Evolutionary conservation across 305 asterid genomes (phyloP).

Genomic region (Plantago lanceolata): DNA sequence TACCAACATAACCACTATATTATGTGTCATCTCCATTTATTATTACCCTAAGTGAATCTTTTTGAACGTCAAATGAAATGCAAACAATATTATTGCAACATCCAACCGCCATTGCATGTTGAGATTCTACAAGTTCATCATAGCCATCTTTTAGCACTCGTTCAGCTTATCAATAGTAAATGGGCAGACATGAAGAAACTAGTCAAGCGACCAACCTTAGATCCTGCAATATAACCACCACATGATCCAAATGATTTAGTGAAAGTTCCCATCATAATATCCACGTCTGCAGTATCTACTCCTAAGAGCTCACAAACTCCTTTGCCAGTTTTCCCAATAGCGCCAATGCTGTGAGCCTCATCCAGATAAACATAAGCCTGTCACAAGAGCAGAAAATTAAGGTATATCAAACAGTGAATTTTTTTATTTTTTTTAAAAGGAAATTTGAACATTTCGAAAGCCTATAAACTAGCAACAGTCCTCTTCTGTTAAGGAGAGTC

Average conservation of each 20-base stretch:
- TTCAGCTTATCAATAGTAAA: conserved; percentile 16
- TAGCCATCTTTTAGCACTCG: conserved; percentile 2
- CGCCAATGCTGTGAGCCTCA: conserved; percentile 99
- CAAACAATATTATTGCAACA: background rate
- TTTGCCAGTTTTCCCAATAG: conserved; percentile 90
- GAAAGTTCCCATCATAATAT: conserved; percentile 98
- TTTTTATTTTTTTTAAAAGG: background rate
- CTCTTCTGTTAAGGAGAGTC: conserved; percentile 1
- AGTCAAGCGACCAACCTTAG: conserved; percentile 53
- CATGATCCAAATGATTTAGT: conserved; percentile 98
- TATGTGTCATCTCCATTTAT: background rate
- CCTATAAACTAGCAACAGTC: conserved; percentile 3
- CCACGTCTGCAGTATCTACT: conserved; percentile 92
- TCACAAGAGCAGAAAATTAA: conserved; percentile 11
- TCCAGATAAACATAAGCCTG: conserved; percentile 90
- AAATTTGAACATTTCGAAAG: conserved; percentile 10
- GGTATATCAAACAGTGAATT: conserved; percentile 2
- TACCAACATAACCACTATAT: background rate
- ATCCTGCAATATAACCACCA: conserved; percentile 98
- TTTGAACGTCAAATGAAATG: background rate
- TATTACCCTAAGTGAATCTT: background rate
- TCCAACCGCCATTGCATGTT: background rate
- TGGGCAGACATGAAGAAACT: conserved; percentile 15
- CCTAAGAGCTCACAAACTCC: conserved; percentile 98
- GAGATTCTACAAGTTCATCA: background rate